phyloP scores from a whole-genome alignment of 2,329 filamentous ascomycete genomes.

The Dothiorella sarmentorum region DNA sequence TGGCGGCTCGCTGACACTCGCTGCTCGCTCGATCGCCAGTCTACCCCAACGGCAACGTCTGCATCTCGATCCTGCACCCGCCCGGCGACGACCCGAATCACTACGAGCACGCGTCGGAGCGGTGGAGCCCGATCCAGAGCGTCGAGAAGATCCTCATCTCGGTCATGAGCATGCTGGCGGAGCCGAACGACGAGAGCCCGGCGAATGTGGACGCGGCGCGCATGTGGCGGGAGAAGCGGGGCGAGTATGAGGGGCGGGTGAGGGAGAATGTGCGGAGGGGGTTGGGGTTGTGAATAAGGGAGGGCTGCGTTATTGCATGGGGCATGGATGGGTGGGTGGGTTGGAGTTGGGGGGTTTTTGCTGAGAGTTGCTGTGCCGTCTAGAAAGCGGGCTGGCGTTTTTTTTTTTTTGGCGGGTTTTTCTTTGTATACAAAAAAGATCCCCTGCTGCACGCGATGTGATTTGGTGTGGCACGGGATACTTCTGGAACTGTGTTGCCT shows the following conservation, averaged over 20 bases:
- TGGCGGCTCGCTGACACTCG: neutral
- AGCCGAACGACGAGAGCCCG: slow-evolving; percentile 91
- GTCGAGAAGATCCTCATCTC: slow-evolving; percentile 91
- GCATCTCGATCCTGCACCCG: slow-evolving; percentile 95
- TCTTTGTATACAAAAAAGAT: no score
- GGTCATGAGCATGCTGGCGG: slow-evolving; percentile 87
- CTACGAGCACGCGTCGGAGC: slow-evolving; percentile 85
- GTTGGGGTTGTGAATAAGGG: slow-evolving; percentile 26
- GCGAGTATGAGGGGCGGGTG: slow-evolving; percentile 75
- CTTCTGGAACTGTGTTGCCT: no score
- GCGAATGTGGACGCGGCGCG: slow-evolving; percentile 93
- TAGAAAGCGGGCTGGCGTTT: slow-evolving; percentile 6
- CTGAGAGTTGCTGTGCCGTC: neutral
- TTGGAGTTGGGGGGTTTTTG: neutral
- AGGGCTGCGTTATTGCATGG: neutral
- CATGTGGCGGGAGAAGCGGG: slow-evolving; percentile 75
- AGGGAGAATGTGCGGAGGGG: slow-evolving; percentile 51
- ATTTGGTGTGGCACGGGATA: no score
- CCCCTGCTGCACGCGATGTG: neutral
- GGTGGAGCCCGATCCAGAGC: slow-evolving; percentile 92
- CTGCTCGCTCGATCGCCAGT: slow-evolving; percentile 46
- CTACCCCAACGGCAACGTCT: slow-evolving; percentile 81
- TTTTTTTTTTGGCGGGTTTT: neutral
- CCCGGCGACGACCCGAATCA: slow-evolving; percentile 92
- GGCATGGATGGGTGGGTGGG: no score